phyloP scores from a whole-genome alignment of 345 rosid species.

The Brassica carinata region DNA sequence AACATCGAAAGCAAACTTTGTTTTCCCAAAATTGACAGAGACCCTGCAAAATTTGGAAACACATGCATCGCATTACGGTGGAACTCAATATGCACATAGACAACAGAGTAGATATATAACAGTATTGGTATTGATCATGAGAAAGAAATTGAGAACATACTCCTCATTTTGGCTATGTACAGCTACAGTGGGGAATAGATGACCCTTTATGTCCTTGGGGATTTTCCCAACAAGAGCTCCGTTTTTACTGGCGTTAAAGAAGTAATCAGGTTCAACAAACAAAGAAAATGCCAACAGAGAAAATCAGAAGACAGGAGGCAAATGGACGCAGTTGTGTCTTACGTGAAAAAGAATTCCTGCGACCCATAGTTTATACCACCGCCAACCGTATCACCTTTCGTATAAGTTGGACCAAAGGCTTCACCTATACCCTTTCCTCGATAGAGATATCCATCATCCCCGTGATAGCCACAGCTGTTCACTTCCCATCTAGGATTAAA shows the following conservation, averaged over 20 bases:
- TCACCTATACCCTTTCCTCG: constrained; percentile 80
- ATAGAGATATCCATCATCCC: constrained; percentile 87
- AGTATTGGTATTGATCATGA: background rate
- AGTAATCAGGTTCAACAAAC: constrained; percentile 5
- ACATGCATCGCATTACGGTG: constrained; percentile 21
- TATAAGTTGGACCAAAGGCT: constrained; percentile 80
- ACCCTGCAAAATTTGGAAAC: constrained; percentile 58
- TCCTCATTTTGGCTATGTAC: constrained; percentile 97
- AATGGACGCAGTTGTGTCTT: constrained; percentile 38
- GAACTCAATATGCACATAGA: constrained; percentile 14
- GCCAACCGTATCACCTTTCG: constrained; percentile 78
- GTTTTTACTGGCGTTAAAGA: constrained; percentile 68
- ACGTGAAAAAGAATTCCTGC: constrained; percentile 95
- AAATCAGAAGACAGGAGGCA: constrained; percentile 3
- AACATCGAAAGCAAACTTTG: constrained; percentile 73
- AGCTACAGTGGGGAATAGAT: constrained; percentile 84
- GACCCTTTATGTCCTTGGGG: constrained; percentile 66
- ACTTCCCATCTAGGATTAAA: constrained; percentile 80
- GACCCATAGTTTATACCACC: constrained; percentile 90
- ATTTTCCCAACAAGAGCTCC: constrained; percentile 69
- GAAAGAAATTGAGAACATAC: constrained; percentile 49
- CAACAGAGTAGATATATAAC: constrained; percentile 1
- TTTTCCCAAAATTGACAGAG: constrained; percentile 87
- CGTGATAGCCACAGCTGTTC: constrained; percentile 95
- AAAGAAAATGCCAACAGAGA: background rate